Percentiles rank a stretch among this genome's conserved stretches.
Evolutionary conservation across 176 grass and related monocot genomes (phyloP).

Genomic region (Zoysia pacifica): DNA sequence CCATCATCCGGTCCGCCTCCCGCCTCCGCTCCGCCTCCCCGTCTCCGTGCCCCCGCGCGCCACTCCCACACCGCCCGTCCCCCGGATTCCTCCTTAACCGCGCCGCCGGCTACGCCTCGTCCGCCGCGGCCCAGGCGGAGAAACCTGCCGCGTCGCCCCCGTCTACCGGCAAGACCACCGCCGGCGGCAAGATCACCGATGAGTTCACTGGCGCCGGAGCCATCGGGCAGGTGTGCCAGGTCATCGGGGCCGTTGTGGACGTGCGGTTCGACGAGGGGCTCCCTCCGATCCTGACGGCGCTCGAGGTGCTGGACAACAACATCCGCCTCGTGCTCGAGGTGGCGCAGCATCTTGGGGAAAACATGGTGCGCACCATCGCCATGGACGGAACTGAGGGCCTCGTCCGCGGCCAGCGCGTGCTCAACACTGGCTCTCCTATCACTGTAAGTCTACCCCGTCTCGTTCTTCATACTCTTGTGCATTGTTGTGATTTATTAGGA

Average conservation of each 20-base stretch:
- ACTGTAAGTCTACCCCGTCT: conserved; percentile 52
- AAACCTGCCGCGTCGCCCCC: conserved; percentile 34
- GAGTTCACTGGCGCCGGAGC: conserved; percentile 82
- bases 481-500: conserved; percentile 18
- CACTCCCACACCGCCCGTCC: conserved; percentile 48
- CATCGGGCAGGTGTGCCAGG: conserved; percentile 69
- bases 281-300: conserved; percentile 80
- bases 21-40: conserved; percentile 45
- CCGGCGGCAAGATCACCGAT: conserved; percentile 54
- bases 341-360: conserved; percentile 95
- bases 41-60: conserved; percentile 45
- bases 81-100: conserved; percentile 66
- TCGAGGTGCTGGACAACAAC: conserved; percentile 86
- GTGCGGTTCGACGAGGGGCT: conserved; percentile 81
- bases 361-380: conserved; percentile 89
- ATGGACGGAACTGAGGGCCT: conserved; percentile 93
- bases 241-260: conserved; percentile 79
- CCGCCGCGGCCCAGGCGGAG: conserved; percentile 46
- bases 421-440: conserved; percentile 93
- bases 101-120: conserved; percentile 57
- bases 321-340: conserved; percentile 94
- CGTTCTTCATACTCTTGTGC: background rate
- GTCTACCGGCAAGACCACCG: conserved; percentile 45
- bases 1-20: conserved; percentile 60
- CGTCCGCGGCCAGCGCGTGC: conserved; percentile 79